Percentiles rank a stretch among this genome's conserved stretches.
Conservation (phyloP, 345 rosid genomes). For the Euclidium syriacum region DNA sequence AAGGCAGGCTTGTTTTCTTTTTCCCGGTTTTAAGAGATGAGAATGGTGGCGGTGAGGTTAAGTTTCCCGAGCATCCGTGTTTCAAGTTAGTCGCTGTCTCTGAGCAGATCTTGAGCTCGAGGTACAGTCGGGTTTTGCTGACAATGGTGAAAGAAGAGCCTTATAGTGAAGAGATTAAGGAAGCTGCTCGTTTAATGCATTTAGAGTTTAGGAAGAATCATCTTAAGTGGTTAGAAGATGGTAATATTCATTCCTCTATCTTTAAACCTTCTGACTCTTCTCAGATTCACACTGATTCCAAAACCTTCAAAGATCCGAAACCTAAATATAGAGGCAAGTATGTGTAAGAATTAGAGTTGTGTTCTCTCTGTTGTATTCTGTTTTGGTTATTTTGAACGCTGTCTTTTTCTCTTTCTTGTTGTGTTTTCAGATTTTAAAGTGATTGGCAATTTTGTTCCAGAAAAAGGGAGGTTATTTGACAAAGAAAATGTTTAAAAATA, state of each 20-base stretch:
- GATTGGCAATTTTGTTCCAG: too few relatives aligned
- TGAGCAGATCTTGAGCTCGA: conserved; percentile 83
- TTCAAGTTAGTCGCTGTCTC: conserved; percentile 64
- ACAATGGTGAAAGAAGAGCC: conserved; percentile 76
- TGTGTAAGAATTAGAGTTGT: conserved; percentile 35
- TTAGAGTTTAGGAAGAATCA: conserved; percentile 85
- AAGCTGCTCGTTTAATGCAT: conserved; percentile 62
- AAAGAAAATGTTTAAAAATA: not conserved
- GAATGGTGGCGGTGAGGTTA: conserved; percentile 31
- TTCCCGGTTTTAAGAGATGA: conserved; percentile 81
- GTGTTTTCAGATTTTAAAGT: not conserved
- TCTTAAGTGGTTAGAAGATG: conserved; percentile 83
- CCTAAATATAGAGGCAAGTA: conserved; percentile 88
- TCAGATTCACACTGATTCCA: conserved; percentile 36
- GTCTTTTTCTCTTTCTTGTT: not conserved
- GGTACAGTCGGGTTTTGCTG: conserved; percentile 73
- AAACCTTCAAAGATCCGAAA: conserved; percentile 50
- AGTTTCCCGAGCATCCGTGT: conserved; percentile 78
- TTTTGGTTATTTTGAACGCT: not conserved
- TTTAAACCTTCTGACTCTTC: conserved; percentile 56
- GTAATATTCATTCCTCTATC: conserved; percentile 81
- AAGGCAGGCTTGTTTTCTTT: conserved; percentile 89
- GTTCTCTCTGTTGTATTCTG: conserved; percentile 14
- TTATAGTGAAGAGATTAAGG: conserved; percentile 53
- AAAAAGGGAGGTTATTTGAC: not conserved